Conservation (phyloP, 495 filamentous ascomycete species). For the Talaromyces trachyspermus region DNA sequence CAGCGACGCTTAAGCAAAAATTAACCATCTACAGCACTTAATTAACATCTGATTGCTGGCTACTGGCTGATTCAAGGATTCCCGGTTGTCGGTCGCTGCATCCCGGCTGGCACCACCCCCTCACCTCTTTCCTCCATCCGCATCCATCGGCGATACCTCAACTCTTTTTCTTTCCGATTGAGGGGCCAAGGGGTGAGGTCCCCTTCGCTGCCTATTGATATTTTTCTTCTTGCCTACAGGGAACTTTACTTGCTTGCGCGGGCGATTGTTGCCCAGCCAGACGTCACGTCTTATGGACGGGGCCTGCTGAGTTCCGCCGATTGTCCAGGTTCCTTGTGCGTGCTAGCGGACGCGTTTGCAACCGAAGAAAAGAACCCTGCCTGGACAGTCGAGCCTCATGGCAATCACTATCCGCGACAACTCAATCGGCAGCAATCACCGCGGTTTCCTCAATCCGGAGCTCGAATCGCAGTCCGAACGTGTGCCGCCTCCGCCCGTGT, state of each 20-base stretch:
- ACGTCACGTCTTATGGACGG: constrained; percentile 6
- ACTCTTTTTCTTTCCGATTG: constrained; percentile 3
- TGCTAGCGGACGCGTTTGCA: constrained; percentile 8
- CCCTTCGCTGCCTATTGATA: background rate
- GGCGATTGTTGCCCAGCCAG: constrained; percentile 4
- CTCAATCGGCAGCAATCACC: constrained; percentile 6
- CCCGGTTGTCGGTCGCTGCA: no score
- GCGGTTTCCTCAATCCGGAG: constrained; percentile 7
- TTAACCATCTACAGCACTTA: background rate
- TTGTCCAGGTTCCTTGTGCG: constrained; percentile 10
- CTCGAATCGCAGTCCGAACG: constrained; percentile 6
- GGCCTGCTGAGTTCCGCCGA: constrained; percentile 7
- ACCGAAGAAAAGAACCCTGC: background rate
- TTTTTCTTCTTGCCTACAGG: background rate
- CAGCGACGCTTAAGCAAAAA: background rate
- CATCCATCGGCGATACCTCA: no score
- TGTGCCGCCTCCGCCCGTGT: constrained; percentile 10
- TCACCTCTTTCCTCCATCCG: background rate
- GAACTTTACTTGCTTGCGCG: background rate
- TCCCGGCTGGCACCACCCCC: no score
- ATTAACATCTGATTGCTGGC: background rate
- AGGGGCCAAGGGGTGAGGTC: constrained; percentile 3
- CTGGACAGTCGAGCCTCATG: constrained; percentile 10
- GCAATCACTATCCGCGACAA: constrained; percentile 12
- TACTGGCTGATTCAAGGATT: no score